Conservation (phyloP, 768 basidiomycete species). For the Kwoniella dejecticola region DNA sequence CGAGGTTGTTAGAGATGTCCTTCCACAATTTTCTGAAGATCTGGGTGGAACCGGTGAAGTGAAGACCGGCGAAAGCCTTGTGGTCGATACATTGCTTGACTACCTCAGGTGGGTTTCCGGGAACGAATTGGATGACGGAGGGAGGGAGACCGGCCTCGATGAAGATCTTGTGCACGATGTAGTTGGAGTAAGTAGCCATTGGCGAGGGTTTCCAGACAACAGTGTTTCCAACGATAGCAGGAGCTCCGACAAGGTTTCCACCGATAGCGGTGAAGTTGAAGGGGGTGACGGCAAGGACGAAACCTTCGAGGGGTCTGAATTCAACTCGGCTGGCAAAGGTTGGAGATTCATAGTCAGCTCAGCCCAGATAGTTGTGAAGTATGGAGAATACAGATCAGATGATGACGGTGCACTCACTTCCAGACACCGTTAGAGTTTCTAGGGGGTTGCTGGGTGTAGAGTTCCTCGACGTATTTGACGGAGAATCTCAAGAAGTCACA, state of each 20-base stretch:
- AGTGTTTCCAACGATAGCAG: conserved; percentile 92
- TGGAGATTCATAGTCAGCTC: not conserved
- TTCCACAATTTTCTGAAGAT: conserved; percentile 97
- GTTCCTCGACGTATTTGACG: conserved; percentile 93
- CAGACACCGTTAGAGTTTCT: conserved; percentile 84
- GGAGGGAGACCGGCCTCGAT: conserved; percentile 91
- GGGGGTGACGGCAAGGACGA: conserved; percentile 94
- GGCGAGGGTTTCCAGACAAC: conserved; percentile 98
- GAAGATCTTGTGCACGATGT: conserved; percentile 85
- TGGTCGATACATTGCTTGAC: conserved; percentile 81
- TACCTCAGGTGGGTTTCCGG: conserved; percentile 77
- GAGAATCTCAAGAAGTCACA: conserved; percentile 94
- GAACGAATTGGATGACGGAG: conserved; percentile 95
- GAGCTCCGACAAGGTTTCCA: conserved; percentile 79
- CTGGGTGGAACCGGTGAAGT: conserved; percentile 94
- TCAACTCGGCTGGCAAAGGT: conserved; percentile 72
- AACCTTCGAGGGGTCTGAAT: conserved; percentile 96
- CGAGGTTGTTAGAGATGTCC: conserved; percentile 84
- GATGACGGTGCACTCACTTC: conserved; percentile 70
- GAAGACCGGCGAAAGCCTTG: conserved; percentile 78
- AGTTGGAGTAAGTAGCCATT: conserved; percentile 91
- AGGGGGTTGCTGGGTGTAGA: conserved; percentile 85
- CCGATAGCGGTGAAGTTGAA: conserved; percentile 97
- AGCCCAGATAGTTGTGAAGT: not conserved
- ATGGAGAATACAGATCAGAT: not conserved